These are phyloP conservation scores for Nicotiana tabacum DNA, from an alignment of 257 asterid genomes.

Conservation along the genomic window DNA sequence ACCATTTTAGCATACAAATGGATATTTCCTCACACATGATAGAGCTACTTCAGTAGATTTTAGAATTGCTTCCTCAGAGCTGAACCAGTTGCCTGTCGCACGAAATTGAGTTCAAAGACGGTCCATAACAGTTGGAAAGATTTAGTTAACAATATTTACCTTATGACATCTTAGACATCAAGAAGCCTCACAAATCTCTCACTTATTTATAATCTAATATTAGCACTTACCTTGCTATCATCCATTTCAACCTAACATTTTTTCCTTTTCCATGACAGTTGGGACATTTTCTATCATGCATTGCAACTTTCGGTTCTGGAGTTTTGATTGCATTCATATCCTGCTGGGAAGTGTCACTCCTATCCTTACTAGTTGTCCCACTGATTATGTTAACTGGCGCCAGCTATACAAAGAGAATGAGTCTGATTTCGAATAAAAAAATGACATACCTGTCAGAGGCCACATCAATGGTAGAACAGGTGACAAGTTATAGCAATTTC, in stretches of 20 bases:
- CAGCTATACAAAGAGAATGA: slow-evolving; percentile 66
- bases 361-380: slow-evolving; percentile 66
- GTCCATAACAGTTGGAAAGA: slow-evolving; percentile 1
- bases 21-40: too few species aligned
- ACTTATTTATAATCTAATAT: neutral
- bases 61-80: neutral
- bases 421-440: slow-evolving; percentile 45
- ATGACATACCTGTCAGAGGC: slow-evolving; percentile 63
- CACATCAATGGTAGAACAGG: slow-evolving; percentile 80
- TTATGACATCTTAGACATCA: neutral
- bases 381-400: slow-evolving; percentile 64
- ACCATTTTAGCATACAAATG: too few species aligned
- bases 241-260: slow-evolving; percentile 19
- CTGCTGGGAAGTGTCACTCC: slow-evolving; percentile 86
- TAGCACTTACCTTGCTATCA: neutral
- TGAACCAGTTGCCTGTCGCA: neutral
- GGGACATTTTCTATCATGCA: slow-evolving; percentile 76
- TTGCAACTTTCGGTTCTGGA: slow-evolving; percentile 66
- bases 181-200: neutral
- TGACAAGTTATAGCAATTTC: slow-evolving; percentile 19
- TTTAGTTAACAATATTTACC: neutral
- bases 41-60: too few species aligned
- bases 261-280: slow-evolving; percentile 37
- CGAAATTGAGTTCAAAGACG: neutral
- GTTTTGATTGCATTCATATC: slow-evolving; percentile 64